Percentiles rank a stretch among this genome's conserved stretches.
Evolutionary conservation across 306 rosid genomes (phyloP).

Genomic region (Sechiopsis laciniata): DNA sequence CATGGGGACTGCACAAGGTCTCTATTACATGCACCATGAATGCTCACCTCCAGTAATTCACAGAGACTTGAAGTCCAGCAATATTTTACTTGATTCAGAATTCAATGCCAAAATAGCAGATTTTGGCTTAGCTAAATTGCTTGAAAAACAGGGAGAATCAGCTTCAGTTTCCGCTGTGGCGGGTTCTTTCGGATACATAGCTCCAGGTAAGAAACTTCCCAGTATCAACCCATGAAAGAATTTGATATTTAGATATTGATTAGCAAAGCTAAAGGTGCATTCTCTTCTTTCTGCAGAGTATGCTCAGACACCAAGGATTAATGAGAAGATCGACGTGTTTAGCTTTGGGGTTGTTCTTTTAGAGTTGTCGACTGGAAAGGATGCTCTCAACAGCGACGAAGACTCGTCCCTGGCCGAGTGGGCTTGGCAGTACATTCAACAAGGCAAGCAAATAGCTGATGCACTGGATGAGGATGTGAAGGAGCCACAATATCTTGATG

Average conservation of each 20-base stretch:
- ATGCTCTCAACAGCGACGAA: conserved; percentile 52
- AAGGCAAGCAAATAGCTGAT: conserved; percentile 36
- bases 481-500: conserved; percentile 39
- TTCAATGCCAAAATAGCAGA: conserved; percentile 80
- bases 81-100: conserved; percentile 61
- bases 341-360: conserved; percentile 72
- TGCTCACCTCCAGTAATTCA: conserved; percentile 62
- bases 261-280: background rate
- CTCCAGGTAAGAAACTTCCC: conserved; percentile 57
- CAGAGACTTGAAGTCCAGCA: conserved; percentile 72
- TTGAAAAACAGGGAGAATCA: conserved; percentile 59
- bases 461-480: conserved; percentile 50
- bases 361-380: conserved; percentile 62
- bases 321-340: conserved; percentile 70
- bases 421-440: conserved; percentile 42
- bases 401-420: conserved; percentile 62
- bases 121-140: conserved; percentile 71
- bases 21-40: conserved; percentile 80
- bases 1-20: conserved; percentile 64
- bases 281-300: conserved; percentile 38
- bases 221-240: background rate
- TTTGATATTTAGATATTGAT: background rate
- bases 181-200: conserved; percentile 91
- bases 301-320: conserved; percentile 49
- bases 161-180: conserved; percentile 67